Evolutionary conservation across 768 basidiomycete species (phyloP), one percentile per base, ranked within the genome.

Genomic region (Tulasnella sp.): DNA sequence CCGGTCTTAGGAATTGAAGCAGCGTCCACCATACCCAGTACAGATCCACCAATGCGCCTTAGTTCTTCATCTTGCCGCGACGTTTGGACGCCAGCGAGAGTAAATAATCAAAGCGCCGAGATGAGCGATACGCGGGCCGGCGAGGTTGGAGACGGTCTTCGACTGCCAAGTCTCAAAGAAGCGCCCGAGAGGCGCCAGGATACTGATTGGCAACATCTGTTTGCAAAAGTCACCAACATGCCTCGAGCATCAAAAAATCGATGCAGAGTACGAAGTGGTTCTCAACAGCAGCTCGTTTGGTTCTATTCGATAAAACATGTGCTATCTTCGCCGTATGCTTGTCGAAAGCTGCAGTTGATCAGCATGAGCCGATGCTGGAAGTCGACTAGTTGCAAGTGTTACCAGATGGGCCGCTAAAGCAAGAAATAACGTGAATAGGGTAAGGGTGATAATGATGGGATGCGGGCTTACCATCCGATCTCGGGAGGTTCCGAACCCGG

Each of bases 311-410:
- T 23, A 29, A 23, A 57, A 6, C 44, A 46, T 67, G 7, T 32
- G 61, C 32, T 26, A 1, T 3, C 26, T 67, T 11, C 13, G 26
- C 23, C 48, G 20, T 23, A 9, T 23, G 5, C 20, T 23, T 51
- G 16, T 23, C 23, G 16, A 23, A 9, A 67, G 61, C 10, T 26
- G 11, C 71, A 37, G 9, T 5, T 20, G 46, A 3, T 23, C 16
- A 73, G 71, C 71, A 73, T 1, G 71, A 42, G 7, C 40, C 46
- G 32, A 73, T 73, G 46, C 46, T 37, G n/a, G 71, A 73, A 16
- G 71, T 73, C 46, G 71, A 73, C 37, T 73, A 73, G 37, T 48
- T 73, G 71, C 71, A 73, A 32, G 71, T 48, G 46, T 48, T 73
- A 23, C 71, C 37, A 26, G 71, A 73, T 3, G 71, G 71, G 13